Evolutionary conservation across 257 asterid species (phyloP), one percentile per base, ranked within the genome.

Genomic region (Thymus quinquecostatus): DNA sequence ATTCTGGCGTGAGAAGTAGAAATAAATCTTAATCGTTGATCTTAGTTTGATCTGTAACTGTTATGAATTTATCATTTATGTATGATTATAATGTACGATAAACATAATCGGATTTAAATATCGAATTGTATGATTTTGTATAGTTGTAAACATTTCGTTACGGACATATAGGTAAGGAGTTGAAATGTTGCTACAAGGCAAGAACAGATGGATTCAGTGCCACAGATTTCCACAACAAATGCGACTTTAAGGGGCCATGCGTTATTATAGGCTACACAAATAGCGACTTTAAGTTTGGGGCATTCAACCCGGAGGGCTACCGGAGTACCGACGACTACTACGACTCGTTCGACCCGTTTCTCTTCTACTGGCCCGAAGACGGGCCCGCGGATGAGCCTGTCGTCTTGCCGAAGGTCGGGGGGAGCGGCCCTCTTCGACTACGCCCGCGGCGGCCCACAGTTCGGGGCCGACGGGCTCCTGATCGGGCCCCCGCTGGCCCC

Each of bases 161-260:
- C 21, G n/a, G n/a, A n/a, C n/a, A n/a, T n/a, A 21, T 21, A 92
- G 97, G 88, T 9, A 88, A 74, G 79, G 96, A 89, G 71, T 86
- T 91, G 60, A 85, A 84, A 60, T 93, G 97, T 78, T 93, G 97
- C 86, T 91, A 93, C 69, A 87, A 86, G 80, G 96, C 97, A 53
- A 83, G 87, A 10, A 53, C 56, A 60, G 98, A 93, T 80, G 96
- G 98, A 72, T 93, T 89, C 74, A 85, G 89, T 64, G 98, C 98
- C 44, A 77, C 87, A 36, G 86, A 83, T 2, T 93, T 93, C 77
- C 98, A 91, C 78, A 71, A 73, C 74, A 81, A 72, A 64, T 86
- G 96, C 74, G 96, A 91, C 79, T 93, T 93, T 76, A 93, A 91
- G 45, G 97, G 98, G 69, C 97, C 96, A 21, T 93, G 97, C 79